A percentile compares a stretch with the other conserved stretches of the same genome.
Evolutionary conservation across 768 basidiomycete genomes (phyloP).

Genomic region (Dacryopinax primogenitus): DNA sequence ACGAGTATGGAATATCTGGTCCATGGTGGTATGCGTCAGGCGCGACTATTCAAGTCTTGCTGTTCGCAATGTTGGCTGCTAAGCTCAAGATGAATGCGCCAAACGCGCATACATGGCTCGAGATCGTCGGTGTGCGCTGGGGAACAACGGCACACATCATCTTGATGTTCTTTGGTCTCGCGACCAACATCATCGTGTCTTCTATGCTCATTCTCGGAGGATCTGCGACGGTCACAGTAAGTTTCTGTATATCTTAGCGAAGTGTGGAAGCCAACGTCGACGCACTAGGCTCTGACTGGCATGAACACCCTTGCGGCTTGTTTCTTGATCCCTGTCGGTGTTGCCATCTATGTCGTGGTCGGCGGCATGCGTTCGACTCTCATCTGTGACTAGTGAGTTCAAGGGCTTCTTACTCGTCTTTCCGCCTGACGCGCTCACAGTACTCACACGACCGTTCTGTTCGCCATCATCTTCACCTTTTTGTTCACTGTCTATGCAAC

Average conservation of each 20-base stretch:
- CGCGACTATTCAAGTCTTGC: constrained; percentile 54
- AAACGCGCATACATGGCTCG: constrained; percentile 75
- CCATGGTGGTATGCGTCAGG: constrained; percentile 89
- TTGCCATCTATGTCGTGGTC: constrained; percentile 76
- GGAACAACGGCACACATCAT: constrained; percentile 64
- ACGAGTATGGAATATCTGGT: constrained; percentile 73
- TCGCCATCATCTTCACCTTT: constrained; percentile 34
- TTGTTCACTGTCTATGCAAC: constrained; percentile 75
- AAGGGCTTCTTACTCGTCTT: background rate
- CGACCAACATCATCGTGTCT: constrained; percentile 82
- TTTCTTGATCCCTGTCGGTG: constrained; percentile 80
- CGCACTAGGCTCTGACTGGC: constrained; percentile 47
- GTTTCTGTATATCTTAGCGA: background rate
- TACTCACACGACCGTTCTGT: constrained; percentile 76
- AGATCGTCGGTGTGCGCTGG: constrained; percentile 73
- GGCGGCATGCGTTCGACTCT: constrained; percentile 80
- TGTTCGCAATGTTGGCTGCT: constrained; percentile 88
- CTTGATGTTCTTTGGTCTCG: constrained; percentile 85
- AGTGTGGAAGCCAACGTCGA: background rate
- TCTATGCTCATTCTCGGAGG: constrained; percentile 71
- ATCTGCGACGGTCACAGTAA: constrained; percentile 67
- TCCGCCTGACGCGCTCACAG: constrained; percentile 28
- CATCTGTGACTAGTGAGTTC: constrained; percentile 67
- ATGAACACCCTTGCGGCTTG: constrained; percentile 85
- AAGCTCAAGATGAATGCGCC: constrained; percentile 89